Evolutionary conservation across 2,329 filamentous ascomycete genomes (phyloP).

Genomic region (Phialophora verrucosa): DNA sequence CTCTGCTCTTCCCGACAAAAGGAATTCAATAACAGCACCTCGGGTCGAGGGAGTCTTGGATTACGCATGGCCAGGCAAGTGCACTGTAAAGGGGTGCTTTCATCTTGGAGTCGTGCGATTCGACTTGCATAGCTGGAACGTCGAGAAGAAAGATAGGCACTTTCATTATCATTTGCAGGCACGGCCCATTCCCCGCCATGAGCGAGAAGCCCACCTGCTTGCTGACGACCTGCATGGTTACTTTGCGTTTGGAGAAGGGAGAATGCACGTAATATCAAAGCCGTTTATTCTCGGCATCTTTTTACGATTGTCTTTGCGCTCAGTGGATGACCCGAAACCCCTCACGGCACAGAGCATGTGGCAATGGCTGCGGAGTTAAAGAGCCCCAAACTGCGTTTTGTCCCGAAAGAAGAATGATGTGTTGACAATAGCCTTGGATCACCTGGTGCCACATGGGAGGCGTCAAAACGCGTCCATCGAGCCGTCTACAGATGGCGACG

Average conservation of each 20-base stretch:
- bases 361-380: conserved; percentile 11
- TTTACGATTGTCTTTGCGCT: not conserved
- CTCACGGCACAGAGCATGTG: conserved; percentile 1
- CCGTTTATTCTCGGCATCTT: conserved; percentile 2
- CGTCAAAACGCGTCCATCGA: not conserved
- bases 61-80: not conserved
- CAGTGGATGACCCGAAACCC: conserved; percentile 1
- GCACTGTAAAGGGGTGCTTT: not conserved
- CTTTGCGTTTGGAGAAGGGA: not conserved
- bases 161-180: not conserved
- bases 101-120: not conserved
- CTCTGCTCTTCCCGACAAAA: not conserved
- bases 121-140: not conserved
- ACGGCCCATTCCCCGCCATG: not conserved
- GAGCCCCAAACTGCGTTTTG: not conserved
- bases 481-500: not conserved
- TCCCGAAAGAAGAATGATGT: not conserved
- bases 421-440: not conserved
- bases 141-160: not conserved
- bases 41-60: not conserved
- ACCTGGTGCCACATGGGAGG: not conserved
- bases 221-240: conserved; percentile 3
- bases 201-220: not conserved
- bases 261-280: conserved; percentile 3
- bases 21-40: not conserved